These are phyloP conservation scores for Combretum micranthum DNA, from an alignment of 345 rosid genomes.

Conservation along the genomic window DNA sequence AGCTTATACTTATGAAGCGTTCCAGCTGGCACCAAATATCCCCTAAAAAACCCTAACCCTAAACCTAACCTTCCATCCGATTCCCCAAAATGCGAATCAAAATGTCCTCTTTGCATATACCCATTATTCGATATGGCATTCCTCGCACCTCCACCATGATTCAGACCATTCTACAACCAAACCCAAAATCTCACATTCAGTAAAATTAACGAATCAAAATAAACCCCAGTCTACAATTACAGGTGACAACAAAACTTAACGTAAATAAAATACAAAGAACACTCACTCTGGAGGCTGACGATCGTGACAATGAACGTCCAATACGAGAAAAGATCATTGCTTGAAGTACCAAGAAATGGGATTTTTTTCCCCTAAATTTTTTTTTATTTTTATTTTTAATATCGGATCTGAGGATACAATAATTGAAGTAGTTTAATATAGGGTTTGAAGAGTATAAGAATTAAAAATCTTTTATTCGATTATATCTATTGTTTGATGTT, in stretches of 20 bases:
- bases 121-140: slow-evolving; percentile 22
- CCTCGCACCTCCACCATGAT: slow-evolving; percentile 22
- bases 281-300: slow-evolving; percentile 48
- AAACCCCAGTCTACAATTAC: neutral
- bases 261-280: neutral
- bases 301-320: slow-evolving; percentile 37
- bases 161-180: slow-evolving; percentile 22
- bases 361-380: neutral
- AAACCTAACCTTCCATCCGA: slow-evolving; percentile 37
- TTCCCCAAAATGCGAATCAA: slow-evolving; percentile 17
- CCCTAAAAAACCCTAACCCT: slow-evolving; percentile 49
- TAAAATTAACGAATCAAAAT: neutral
- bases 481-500: too few species aligned
- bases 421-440: too few species aligned
- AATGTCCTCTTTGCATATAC: slow-evolving; percentile 8
- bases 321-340: slow-evolving; percentile 63
- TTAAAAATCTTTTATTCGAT: too few species aligned
- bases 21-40: slow-evolving; percentile 45
- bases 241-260: neutral
- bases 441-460: too few species aligned
- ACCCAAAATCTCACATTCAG: too few species aligned
- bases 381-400: neutral
- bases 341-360: neutral
- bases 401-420: too few species aligned
- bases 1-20: slow-evolving; percentile 20